Base-by-base conservation (phyloP, 352 stramenopile species). In the Phytophthora rubi region DNA sequence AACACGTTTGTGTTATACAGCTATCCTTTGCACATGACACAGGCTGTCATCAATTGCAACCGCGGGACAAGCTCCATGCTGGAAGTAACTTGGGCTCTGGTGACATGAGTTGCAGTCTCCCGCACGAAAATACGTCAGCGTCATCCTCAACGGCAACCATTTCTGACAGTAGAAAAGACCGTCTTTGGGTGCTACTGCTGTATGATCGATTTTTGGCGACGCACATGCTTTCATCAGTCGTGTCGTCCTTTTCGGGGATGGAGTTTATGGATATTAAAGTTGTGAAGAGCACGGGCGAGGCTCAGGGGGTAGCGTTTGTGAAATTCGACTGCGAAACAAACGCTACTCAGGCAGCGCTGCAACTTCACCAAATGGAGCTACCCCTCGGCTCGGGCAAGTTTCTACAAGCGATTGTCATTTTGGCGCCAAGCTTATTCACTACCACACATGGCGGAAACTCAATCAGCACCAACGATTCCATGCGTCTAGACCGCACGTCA, bases 231-330 rank as follows among this genome's bases (percentile, higher is more conserved):
- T 94, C 88, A 6, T 83, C 81, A 0, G 79, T 77, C 35, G 85
- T 89, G 18, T 86, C 85, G 1, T 65, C 68, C 0, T 91, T 80
- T 30, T 58, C 70, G 13, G 87, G 87, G 0, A 93, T 96, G 85
- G 78, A 94, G 58, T 92, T 91, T 49, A 77, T 96, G 58, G 86
- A 96, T 54, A 92, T 96, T 57, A 92, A 93, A 48, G 71, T 93
- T 15, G 77, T 82, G 18, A 85, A 79, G 53, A 90, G 77, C 52
- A 89, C 80, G 0, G 80, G 82, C 0, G 79, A 90, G 51, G 73
- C 83, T 0, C 86, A 94, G 65, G 85, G 85, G 23, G 78, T 94
- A 10, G 85, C 85, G 2, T 94, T 92, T 57, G 84, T 88, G 16
- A 93, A 91, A 58, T 96, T 96, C 56, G 70, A 85, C 13, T 84